Evolutionary conservation across 2,329 filamentous ascomycete species (phyloP).

Genomic region (Neonectria coccinea): DNA sequence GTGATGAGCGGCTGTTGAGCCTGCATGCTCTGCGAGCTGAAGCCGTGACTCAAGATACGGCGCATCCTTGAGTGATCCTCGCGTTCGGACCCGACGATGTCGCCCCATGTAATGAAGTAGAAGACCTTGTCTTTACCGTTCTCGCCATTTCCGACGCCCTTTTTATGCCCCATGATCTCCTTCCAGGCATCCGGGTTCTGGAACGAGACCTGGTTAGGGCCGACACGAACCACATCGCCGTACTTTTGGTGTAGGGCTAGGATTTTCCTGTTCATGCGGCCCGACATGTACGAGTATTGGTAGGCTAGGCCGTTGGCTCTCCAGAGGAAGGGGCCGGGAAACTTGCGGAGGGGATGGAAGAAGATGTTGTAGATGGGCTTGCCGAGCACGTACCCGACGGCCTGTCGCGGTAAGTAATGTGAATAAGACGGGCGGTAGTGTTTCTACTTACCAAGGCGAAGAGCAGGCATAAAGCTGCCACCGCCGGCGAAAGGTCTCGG

Average conservation of each 20-base stretch:
- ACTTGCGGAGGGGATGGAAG: slow-evolving; percentile 15
- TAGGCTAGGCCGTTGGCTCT: slow-evolving; percentile 7
- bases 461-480: not conserved
- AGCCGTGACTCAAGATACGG: slow-evolving; percentile 38
- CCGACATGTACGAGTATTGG: not conserved
- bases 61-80: slow-evolving; percentile 17
- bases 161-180: slow-evolving; percentile 30
- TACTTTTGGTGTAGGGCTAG: slow-evolving; percentile 39
- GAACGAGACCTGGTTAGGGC: slow-evolving; percentile 52
- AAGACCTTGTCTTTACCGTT: slow-evolving; percentile 3
- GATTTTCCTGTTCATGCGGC: not conserved
- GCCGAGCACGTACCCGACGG: not conserved
- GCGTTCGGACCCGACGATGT: not conserved
- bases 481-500: not conserved
- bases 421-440: no score
- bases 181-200: slow-evolving; percentile 25
- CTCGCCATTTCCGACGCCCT: not conserved
- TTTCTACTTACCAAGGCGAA: not conserved
- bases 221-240: slow-evolving; percentile 53
- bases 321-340: slow-evolving; percentile 19
- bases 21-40: slow-evolving; percentile 42
- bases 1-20: slow-evolving; percentile 45
- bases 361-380: slow-evolving; percentile 9
- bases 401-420: not conserved
- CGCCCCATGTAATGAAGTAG: not conserved